Conservation (phyloP, 805 yeast species). For the Henningerozyma blattae region DNA sequence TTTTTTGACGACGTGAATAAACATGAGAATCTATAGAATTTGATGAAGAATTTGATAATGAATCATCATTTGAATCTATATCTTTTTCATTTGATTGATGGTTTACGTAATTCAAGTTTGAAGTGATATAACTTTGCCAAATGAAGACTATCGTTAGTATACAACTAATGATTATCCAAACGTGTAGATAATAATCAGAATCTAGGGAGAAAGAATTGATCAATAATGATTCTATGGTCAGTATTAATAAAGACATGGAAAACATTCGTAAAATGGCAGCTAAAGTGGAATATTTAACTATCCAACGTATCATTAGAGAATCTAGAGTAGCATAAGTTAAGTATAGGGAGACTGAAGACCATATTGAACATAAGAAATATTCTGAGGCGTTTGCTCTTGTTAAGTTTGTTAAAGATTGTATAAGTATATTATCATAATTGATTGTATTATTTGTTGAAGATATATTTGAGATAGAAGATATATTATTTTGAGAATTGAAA, state of each 20-base stretch:
- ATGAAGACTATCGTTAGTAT: slow-evolving; percentile 69
- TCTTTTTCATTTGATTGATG: background rate
- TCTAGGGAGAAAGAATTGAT: slow-evolving; percentile 60
- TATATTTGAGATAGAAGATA: no score
- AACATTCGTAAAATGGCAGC: slow-evolving; percentile 85
- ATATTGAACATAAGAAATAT: slow-evolving; percentile 70
- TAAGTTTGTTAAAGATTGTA: slow-evolving; percentile 8
- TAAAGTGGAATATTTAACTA: slow-evolving; percentile 74
- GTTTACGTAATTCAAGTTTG: slow-evolving; percentile 40
- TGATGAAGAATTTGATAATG: slow-evolving; percentile 1
- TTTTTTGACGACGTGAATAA: slow-evolving; percentile 3
- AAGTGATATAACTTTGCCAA: slow-evolving; percentile 78
- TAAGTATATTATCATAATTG: background rate
- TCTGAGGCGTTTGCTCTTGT: slow-evolving; percentile 65
- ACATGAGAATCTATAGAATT: background rate
- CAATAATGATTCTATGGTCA: slow-evolving; percentile 57
- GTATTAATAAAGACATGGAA: slow-evolving; percentile 64
- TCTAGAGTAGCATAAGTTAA: slow-evolving; percentile 75
- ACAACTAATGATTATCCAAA: slow-evolving; percentile 88
- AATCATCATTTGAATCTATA: slow-evolving; percentile 2
- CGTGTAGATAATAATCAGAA: slow-evolving; percentile 63
- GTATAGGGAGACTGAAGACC: slow-evolving; percentile 87
- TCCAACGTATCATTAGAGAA: slow-evolving; percentile 88
- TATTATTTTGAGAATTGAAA: background rate
- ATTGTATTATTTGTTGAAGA: background rate